Percentiles rank a stretch among this genome's conserved stretches.
These are phyloP conservation scores for Globisporangium emineosum DNA, from an alignment of 352 stramenopile genomes.

Conservation along the genomic window DNA sequence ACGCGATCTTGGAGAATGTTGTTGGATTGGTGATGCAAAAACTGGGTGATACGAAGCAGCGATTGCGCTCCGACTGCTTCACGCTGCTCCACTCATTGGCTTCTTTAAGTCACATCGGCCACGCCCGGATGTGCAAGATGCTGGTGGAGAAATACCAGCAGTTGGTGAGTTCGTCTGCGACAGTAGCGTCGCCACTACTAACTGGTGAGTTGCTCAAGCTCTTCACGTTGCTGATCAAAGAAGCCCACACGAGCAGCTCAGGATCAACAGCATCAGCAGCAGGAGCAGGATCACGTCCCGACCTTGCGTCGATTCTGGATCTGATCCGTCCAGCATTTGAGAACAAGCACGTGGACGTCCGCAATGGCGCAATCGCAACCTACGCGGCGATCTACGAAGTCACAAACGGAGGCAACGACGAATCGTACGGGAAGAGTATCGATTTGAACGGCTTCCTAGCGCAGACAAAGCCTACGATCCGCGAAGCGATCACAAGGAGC, in stretches of 20 bases:
- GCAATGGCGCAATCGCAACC: slow-evolving; percentile 60
- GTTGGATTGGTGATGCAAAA: slow-evolving; percentile 66
- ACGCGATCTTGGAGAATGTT: slow-evolving; percentile 60
- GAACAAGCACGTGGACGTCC: slow-evolving; percentile 83
- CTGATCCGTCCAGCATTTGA: slow-evolving; percentile 57
- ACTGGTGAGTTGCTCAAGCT: slow-evolving; percentile 61
- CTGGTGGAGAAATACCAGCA: slow-evolving; percentile 57
- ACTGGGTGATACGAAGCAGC: slow-evolving; percentile 74
- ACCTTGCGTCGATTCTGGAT: slow-evolving; percentile 38
- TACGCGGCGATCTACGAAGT: slow-evolving; percentile 75
- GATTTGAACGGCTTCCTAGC: slow-evolving; percentile 66
- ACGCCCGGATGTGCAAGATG: slow-evolving; percentile 62
- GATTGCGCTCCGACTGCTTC: slow-evolving; percentile 67
- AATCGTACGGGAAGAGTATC: slow-evolving; percentile 28
- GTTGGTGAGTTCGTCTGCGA: slow-evolving; percentile 24
- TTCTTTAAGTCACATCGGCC: slow-evolving; percentile 49
- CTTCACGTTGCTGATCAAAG: slow-evolving; percentile 58
- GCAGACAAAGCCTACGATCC: slow-evolving; percentile 62
- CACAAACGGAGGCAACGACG: slow-evolving; percentile 41
- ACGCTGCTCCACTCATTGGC: slow-evolving; percentile 66
- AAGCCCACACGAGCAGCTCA: slow-evolving; percentile 16
- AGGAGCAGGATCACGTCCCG: slow-evolving; percentile 13
- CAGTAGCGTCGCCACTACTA: slow-evolving; percentile 42
- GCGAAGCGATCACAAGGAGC: slow-evolving; percentile 66
- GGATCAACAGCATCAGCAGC: slow-evolving; percentile 6